Percentiles rank a stretch among this genome's conserved stretches.
These are phyloP conservation scores for Juncus effusus DNA, from an alignment of 176 grass and related monocot species.

Conservation along the genomic window DNA sequence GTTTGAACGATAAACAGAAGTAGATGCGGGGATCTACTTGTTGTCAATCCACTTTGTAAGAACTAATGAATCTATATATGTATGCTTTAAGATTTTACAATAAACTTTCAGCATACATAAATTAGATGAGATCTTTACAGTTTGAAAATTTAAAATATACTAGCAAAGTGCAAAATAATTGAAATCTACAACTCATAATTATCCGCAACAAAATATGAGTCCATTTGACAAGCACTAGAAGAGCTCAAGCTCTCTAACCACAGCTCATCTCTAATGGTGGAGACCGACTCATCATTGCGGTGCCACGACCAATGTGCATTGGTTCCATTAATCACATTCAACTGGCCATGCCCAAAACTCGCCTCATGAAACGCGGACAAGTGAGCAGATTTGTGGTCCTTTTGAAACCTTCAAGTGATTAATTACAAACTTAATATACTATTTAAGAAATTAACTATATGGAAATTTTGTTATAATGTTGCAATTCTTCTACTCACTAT, in stretches of 20 bases:
- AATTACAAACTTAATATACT: not conserved
- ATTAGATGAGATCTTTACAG: too few species aligned
- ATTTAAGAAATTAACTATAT: not conserved
- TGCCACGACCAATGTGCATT: constrained; percentile 84
- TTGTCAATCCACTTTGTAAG: too few species aligned
- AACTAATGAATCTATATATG: too few species aligned
- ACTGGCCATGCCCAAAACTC: constrained; percentile 80
- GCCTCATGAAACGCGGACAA: constrained; percentile 61
- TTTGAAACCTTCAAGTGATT: constrained; percentile 46
- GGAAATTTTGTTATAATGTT: not conserved
- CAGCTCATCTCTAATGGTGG: constrained; percentile 56
- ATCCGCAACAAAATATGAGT: constrained; percentile 17
- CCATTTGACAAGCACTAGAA: constrained; percentile 28
- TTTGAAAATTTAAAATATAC: too few species aligned
- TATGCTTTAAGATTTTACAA: too few species aligned
- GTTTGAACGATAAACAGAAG: too few species aligned
- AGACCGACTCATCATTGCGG: constrained; percentile 70
- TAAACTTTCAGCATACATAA: too few species aligned
- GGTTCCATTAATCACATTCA: constrained; percentile 61
- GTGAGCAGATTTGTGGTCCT: constrained; percentile 48
- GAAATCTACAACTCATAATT: constrained; percentile 16
- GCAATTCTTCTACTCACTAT: constrained; percentile 40
- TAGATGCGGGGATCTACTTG: too few species aligned
- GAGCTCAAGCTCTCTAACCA: constrained; percentile 58
- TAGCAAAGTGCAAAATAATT: not conserved